Base-by-base conservation (phyloP, 257 asterid species). In the Phtheirospermum japonicum region DNA sequence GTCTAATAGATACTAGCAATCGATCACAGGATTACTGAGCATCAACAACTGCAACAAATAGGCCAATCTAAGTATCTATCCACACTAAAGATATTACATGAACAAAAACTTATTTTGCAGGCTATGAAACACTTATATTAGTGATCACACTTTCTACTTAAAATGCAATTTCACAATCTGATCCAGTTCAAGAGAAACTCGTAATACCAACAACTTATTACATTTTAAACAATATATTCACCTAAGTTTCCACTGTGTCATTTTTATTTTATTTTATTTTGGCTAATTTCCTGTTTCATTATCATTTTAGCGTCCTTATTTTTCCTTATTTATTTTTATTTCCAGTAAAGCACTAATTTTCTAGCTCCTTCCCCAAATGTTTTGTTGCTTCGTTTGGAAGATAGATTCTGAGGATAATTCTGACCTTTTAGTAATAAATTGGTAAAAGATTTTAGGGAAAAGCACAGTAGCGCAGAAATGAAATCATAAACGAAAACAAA, bases 401-500 rank as follows among this genome's bases (percentile, higher is more conserved):
- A 20, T 11, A 20, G 18, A n/a, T 46, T 46, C 52, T n/a, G 20
- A 46, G 16, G 9, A 23, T 28, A 6, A 0, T 17, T 48, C 17
- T 49, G 30, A n/a, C 37, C 9, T 8, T n/a, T 48, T 10, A 23
- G 53, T 57, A 37, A 50, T 7, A 31, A 49, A 17, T 11, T 19
- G 57, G 23, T 4, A 0, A 9, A 3, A 36, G 2, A 59, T 37
- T 23, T 6, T 43, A 52, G 13, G 6, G 19, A 39, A 30, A 31
- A 70, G 63, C 64, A 54, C 23, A 51, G 31, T 7, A 69, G n/a
- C 56, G n/a, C n/a, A n/a, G 26, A 30, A 54, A 43, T 13, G 45
- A 48, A 9, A 71, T 34, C 61, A 6, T 9, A 17, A 26, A 70
- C n/a, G n/a, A 45, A 16, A 12, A 1, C 9, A 2, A 42, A 42